These are phyloP conservation scores for Camelina sativa DNA, from an alignment of 345 rosid genomes.

Conservation along the genomic window DNA sequence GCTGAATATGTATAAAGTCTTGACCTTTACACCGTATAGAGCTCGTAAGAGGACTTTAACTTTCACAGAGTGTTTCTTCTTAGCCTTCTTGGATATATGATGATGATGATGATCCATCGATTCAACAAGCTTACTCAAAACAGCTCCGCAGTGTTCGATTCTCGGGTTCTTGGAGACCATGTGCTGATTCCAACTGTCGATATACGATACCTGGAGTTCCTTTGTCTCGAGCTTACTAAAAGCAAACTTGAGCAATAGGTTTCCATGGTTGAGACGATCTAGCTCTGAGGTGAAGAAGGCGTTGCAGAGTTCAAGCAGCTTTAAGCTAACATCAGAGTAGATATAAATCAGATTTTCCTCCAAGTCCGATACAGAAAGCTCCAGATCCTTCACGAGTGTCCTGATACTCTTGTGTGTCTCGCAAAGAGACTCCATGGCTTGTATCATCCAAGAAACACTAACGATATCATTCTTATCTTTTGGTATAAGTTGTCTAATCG, in stretches of 20 bases:
- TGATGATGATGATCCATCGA: conserved; percentile 43
- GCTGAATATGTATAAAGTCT: conserved; percentile 64
- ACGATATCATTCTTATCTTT: conserved; percentile 57
- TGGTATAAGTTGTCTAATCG: conserved; percentile 62
- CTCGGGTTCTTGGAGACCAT: conserved; percentile 62
- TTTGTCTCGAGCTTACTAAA: conserved; percentile 63
- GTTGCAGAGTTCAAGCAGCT: conserved; percentile 75
- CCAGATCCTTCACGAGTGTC: conserved; percentile 60
- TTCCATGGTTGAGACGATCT: conserved; percentile 68
- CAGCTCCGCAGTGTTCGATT: conserved; percentile 54
- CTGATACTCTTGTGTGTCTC: conserved; percentile 67
- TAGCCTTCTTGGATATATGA: conserved; percentile 45
- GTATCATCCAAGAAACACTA: conserved; percentile 74
- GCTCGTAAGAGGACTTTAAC: conserved; percentile 78
- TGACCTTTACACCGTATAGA: conserved; percentile 78
- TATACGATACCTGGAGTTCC: conserved; percentile 42
- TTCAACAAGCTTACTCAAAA: conserved; percentile 55
- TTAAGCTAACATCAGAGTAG: conserved; percentile 74
- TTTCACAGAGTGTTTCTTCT: conserved; percentile 69
- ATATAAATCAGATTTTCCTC: conserved; percentile 76
- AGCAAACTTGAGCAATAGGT: conserved; percentile 67
- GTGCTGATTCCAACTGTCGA: conserved; percentile 71
- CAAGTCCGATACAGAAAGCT: conserved; percentile 73
- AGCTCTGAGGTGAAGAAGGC: conserved; percentile 76
- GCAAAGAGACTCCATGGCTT: conserved; percentile 73